Percentiles rank a stretch among this genome's conserved stretches.
These are phyloP conservation scores for Filobasidium wieringae DNA, from an alignment of 768 basidiomycete species.

Conservation along the genomic window DNA sequence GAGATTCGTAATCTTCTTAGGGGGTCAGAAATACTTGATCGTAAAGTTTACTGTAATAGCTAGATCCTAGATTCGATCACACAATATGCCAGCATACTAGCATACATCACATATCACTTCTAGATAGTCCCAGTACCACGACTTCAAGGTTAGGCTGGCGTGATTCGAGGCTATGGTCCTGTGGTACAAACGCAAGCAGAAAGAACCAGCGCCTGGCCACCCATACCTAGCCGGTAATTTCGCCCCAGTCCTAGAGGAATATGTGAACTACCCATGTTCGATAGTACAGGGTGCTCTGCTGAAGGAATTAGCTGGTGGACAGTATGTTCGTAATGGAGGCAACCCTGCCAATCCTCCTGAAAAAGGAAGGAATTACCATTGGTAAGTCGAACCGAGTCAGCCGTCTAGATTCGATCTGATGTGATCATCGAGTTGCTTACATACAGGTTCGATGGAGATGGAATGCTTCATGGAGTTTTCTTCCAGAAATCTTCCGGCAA, in stretches of 20 bases:
- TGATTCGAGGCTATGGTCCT: no score
- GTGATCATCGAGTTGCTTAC: neutral
- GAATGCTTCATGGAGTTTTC: conserved; percentile 41
- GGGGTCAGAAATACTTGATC: no score
- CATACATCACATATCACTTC: no score
- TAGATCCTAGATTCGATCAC: no score
- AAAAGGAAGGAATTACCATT: conserved; percentile 34
- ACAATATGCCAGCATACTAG: no score
- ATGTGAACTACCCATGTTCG: conserved; percentile 26
- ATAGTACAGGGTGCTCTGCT: conserved; percentile 32
- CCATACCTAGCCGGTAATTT: conserved; percentile 41
- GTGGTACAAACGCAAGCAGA: no score
- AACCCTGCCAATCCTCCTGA: conserved; percentile 37
- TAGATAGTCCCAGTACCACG: no score
- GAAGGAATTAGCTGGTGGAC: conserved; percentile 34
- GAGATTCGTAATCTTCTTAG: no score
- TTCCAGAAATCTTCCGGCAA: conserved; percentile 17
- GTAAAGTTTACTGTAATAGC: no score
- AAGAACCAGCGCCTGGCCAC: no score
- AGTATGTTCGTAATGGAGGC: conserved; percentile 41
- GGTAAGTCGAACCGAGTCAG: conserved; percentile 16
- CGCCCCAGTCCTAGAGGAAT: conserved; percentile 36
- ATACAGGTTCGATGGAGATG: conserved; percentile 42
- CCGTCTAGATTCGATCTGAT: neutral
- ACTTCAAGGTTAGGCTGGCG: no score